Evolutionary conservation across 1,139 yeast genomes (phyloP).

Genomic region (Suhomyces panamericanus): DNA sequence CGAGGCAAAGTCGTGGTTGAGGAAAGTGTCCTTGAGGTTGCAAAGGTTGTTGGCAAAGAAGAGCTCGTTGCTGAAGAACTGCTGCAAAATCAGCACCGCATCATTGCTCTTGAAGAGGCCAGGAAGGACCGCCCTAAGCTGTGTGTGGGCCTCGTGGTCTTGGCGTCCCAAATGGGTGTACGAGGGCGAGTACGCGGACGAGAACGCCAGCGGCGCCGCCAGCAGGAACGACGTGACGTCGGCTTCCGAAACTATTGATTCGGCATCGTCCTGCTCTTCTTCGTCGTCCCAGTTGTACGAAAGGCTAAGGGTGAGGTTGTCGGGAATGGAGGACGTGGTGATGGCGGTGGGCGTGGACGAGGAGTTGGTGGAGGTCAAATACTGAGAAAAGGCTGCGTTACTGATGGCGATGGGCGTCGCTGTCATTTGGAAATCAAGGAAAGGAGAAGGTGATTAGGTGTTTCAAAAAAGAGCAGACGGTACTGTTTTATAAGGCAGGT

Average conservation of each 20-base stretch:
- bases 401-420: slow-evolving; percentile 9
- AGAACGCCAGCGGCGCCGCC: not conserved
- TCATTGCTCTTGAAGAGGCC: slow-evolving; percentile 15
- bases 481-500: not conserved
- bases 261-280: slow-evolving; percentile 13
- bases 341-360: slow-evolving; percentile 5
- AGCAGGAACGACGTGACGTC: slow-evolving; percentile 1
- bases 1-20: slow-evolving; percentile 14
- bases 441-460: not conserved
- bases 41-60: slow-evolving; percentile 19
- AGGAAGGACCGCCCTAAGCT: slow-evolving; percentile 13
- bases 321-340: slow-evolving; percentile 6
- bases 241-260: slow-evolving; percentile 13
- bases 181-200: slow-evolving; percentile 1
- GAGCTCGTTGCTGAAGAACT: slow-evolving; percentile 19
- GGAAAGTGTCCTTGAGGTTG: slow-evolving; percentile 16
- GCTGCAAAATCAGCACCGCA: slow-evolving; percentile 10
- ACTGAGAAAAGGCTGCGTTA: not conserved
- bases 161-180: slow-evolving; percentile 1
- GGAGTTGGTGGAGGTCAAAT: not conserved
- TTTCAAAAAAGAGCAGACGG: not conserved
- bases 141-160: not conserved
- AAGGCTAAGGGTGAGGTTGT: slow-evolving; percentile 8
- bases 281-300: slow-evolving; percentile 13
- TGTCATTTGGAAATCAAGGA: not conserved